Conservation (phyloP, 225 moss, liverwort and hornwort species). For the Asterella californica region DNA sequence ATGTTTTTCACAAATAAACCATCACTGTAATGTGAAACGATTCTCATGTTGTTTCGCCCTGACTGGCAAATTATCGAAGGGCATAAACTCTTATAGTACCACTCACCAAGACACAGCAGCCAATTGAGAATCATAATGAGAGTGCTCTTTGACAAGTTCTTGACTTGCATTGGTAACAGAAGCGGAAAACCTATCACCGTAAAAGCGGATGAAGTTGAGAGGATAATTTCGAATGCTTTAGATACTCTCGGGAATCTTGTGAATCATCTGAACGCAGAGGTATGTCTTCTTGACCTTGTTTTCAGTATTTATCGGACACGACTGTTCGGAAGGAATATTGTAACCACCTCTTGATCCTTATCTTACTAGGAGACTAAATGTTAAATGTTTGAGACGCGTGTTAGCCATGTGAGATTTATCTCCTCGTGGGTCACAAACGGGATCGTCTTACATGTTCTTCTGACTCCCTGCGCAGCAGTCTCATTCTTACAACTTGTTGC, state of each 20-base stretch:
- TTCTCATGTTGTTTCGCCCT: no score
- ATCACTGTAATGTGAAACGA: no score
- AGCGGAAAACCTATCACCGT: neutral
- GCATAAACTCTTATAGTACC: neutral
- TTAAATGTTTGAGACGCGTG: neutral
- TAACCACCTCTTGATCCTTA: neutral
- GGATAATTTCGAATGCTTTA: slow-evolving; percentile 60
- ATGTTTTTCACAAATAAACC: no score
- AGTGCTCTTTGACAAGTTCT: neutral
- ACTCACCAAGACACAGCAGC: neutral
- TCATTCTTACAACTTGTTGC: neutral
- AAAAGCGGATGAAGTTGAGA: slow-evolving; percentile 41
- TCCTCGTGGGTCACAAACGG: neutral
- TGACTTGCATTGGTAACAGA: slow-evolving; percentile 13
- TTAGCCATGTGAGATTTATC: neutral
- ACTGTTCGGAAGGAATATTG: neutral
- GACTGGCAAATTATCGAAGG: no score
- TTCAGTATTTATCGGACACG: neutral
- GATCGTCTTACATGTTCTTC: neutral
- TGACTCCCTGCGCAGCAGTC: neutral
- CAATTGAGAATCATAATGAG: neutral
- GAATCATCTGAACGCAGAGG: slow-evolving; percentile 58
- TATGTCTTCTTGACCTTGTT: slow-evolving; percentile 8
- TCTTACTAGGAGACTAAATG: no score
- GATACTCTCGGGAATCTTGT: slow-evolving; percentile 66